These are phyloP conservation scores for Ceratocystis eucalypticola DNA, from an alignment of 2,329 filamentous ascomycete species.

Conservation along the genomic window DNA sequence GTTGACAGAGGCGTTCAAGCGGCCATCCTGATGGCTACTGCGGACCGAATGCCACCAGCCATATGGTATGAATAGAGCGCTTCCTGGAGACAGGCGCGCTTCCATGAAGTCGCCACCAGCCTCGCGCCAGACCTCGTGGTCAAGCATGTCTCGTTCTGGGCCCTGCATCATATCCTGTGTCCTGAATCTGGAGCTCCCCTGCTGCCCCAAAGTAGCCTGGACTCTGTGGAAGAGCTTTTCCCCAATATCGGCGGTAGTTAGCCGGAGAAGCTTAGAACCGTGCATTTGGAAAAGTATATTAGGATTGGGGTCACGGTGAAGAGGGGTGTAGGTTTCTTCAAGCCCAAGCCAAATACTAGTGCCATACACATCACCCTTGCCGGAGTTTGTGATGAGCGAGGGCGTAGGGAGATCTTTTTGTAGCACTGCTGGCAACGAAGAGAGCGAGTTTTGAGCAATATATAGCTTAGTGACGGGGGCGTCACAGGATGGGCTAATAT, in stretches of 20 bases:
- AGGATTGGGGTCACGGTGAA: slow-evolving; percentile 87
- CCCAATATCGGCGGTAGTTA: slow-evolving; percentile 54
- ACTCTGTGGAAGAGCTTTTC: slow-evolving; percentile 46
- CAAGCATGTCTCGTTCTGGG: slow-evolving; percentile 50
- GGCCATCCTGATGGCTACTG: slow-evolving; percentile 27
- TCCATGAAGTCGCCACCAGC: slow-evolving; percentile 32
- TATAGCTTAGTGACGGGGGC: slow-evolving; percentile 45
- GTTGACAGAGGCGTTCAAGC: slow-evolving; percentile 32
- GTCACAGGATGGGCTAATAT: slow-evolving; percentile 23
- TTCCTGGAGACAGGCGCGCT: slow-evolving; percentile 42
- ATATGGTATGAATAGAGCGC: slow-evolving; percentile 31
- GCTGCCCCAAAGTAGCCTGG: slow-evolving; percentile 29
- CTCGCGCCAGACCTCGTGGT: slow-evolving; percentile 54
- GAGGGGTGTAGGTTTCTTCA: slow-evolving; percentile 74
- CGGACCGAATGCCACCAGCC: slow-evolving; percentile 37
- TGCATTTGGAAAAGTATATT: slow-evolving; percentile 81
- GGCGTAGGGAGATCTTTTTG: slow-evolving; percentile 56
- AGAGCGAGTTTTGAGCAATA: slow-evolving; percentile 67
- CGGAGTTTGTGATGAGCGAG: slow-evolving; percentile 44
- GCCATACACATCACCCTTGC: slow-evolving; percentile 73
- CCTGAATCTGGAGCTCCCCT: slow-evolving; percentile 42
- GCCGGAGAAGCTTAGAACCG: slow-evolving; percentile 56
- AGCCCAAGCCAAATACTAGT: slow-evolving; percentile 80
- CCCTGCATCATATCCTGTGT: slow-evolving; percentile 89
- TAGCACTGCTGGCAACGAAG: slow-evolving; percentile 50